Base-by-base conservation (phyloP, 129 eudicot species). In the Scalesia atractyloides region DNA sequence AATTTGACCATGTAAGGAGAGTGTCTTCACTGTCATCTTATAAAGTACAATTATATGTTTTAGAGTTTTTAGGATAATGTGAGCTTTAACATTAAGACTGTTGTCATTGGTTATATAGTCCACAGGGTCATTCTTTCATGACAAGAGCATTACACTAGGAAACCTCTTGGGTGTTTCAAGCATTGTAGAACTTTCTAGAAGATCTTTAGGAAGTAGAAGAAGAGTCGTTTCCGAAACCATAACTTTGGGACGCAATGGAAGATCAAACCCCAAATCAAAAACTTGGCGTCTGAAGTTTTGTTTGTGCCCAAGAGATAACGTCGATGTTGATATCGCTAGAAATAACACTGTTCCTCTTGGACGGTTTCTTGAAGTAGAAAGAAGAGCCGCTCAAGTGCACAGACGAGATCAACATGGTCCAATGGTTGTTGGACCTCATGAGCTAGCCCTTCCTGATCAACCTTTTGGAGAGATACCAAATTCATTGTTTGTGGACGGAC, bases 121-220 rank as follows among this genome's bases (percentile, higher is more conserved):
- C 33, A 89, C 93, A 36, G 86, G 90, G 50, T 86, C 96, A 16
- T 86, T 89, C 84, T 89, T 89, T 65, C 92, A 81, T 70, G 92
- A 89, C 82, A 86, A 76, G 72, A 87, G 84, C 80, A 87, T 84
- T 62, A 86, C 93, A 22, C 80, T 89, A 1, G 90, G 96, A 47
- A 89, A 86, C 84, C 88, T 89, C 33, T 82, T 89, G 26, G 96
- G 93, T 20, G 84, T 85, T 50, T 82, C 96, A 49, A 89, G 78
- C 84, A 84, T 89, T 46, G 58, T 89, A 43, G 87, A 84, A 68
- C 86, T 86, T 26, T 86, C 92, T 10, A 62, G 86, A 49, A 80
- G 96, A 82, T 87, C 92, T 30, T 69, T 81, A 63, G 72, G 85
- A 63, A 84, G 92, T 69, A 80, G 88, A 76, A 78, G 88, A 80